phyloP scores from a whole-genome alignment of 805 yeast genomes.

The Metschnikowia colocasiae region DNA sequence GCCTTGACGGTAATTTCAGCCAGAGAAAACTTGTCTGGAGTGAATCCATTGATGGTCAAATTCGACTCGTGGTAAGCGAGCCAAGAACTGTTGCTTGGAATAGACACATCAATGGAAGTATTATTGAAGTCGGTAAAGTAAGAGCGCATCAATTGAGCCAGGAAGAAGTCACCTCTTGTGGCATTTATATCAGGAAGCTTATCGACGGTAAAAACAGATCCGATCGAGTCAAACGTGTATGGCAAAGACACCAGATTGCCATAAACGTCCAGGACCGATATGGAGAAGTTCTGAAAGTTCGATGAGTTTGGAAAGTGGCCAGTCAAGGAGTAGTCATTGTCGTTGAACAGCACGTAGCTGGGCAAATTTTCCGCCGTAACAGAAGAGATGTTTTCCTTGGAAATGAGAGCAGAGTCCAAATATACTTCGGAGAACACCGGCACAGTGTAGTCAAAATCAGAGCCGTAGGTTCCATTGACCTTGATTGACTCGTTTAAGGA shows the following conservation, averaged over 20 bases:
- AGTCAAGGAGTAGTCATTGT: constrained; percentile 37
- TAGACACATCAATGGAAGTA: constrained; percentile 47
- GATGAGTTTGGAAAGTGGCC: constrained; percentile 56
- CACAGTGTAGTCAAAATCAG: constrained; percentile 48
- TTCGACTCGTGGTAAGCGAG: constrained; percentile 56
- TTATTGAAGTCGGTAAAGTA: constrained; percentile 52
- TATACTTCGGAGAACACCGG: constrained; percentile 61
- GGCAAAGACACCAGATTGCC: constrained; percentile 58
- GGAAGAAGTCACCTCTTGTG: constrained; percentile 58
- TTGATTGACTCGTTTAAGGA: constrained; percentile 51
- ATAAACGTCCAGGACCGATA: constrained; percentile 55
- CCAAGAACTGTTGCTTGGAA: constrained; percentile 51
- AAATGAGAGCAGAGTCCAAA: constrained; percentile 57
- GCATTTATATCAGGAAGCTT: constrained; percentile 61
- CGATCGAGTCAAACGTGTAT: constrained; percentile 52
- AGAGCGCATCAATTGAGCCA: constrained; percentile 50
- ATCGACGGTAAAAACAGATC: constrained; percentile 53
- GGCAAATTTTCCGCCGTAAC: constrained; percentile 54
- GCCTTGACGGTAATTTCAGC: constrained; percentile 30
- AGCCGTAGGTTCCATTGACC: constrained; percentile 66
- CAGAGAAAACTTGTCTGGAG: constrained; percentile 33
- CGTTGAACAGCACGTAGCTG: constrained; percentile 48
- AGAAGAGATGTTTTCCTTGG: constrained; percentile 49
- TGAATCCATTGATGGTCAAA: constrained; percentile 65
- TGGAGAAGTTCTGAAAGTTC: constrained; percentile 45